Evolutionary conservation across 345 rosid genomes (phyloP).

Genomic region (Triadica sebifera): DNA sequence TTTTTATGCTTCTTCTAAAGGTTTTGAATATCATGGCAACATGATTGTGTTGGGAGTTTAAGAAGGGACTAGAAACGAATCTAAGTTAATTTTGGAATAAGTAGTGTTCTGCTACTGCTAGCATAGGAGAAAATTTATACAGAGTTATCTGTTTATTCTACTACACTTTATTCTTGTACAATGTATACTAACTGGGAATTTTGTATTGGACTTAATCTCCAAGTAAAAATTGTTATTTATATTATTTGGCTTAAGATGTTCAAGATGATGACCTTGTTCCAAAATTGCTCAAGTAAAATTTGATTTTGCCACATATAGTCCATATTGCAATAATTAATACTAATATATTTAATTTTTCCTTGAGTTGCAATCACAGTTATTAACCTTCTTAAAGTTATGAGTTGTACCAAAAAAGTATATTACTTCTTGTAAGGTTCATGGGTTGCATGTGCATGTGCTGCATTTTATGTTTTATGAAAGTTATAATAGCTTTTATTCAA

Average conservation of each 20-base stretch:
- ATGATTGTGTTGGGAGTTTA: background rate
- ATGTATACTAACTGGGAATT: no score
- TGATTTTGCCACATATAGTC: background rate
- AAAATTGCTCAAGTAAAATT: background rate
- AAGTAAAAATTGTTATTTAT: background rate
- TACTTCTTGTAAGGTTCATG: background rate
- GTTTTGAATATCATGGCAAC: background rate
- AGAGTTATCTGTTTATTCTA: background rate
- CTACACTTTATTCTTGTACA: no score
- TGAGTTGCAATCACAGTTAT: no score
- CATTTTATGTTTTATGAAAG: slow-evolving; percentile 1
- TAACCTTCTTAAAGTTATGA: background rate
- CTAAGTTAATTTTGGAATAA: background rate
- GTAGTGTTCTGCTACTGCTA: background rate
- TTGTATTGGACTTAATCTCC: background rate
- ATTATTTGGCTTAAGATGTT: background rate
- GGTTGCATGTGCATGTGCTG: background rate
- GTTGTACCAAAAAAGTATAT: background rate
- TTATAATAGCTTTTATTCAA: background rate
- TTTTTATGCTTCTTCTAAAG: no score
- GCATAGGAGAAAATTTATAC: background rate
- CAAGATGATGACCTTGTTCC: background rate
- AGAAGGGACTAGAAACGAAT: background rate
- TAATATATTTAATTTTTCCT: background rate
- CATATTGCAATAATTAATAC: background rate